Percentiles rank a stretch among this genome's conserved stretches.
phyloP scores from a whole-genome alignment of 2,329 filamentous ascomycete genomes.

The Paradendryphiella salina region DNA sequence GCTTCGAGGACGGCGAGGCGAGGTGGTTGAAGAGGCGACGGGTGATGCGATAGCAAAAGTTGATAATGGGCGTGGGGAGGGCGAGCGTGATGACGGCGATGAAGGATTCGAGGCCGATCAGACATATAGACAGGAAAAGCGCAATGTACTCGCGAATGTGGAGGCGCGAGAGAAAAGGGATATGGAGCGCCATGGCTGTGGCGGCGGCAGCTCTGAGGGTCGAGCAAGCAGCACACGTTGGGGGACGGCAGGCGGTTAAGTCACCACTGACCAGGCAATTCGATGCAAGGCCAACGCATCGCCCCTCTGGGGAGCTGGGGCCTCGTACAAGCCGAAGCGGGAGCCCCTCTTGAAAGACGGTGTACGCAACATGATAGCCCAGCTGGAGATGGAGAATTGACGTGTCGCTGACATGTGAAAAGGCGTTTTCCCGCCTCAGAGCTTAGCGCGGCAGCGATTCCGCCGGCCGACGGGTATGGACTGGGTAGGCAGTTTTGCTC shows the following conservation, averaged over 20 bases:
- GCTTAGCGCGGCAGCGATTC: slow-evolving; percentile 11
- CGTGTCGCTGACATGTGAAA: slow-evolving; percentile 28
- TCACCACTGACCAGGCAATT: neutral
- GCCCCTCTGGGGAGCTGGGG: slow-evolving; percentile 8
- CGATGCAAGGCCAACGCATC: slow-evolving; percentile 10
- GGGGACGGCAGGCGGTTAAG: slow-evolving; percentile 4
- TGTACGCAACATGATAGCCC: slow-evolving; percentile 7
- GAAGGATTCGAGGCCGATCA: slow-evolving; percentile 80
- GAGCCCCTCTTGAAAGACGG: slow-evolving; percentile 2
- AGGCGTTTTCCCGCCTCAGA: slow-evolving; percentile 8
- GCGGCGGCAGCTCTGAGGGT: slow-evolving; percentile 10
- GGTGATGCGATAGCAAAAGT: slow-evolving; percentile 79
- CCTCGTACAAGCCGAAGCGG: slow-evolving; percentile 6
- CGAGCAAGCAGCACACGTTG: too few species aligned
- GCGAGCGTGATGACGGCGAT: slow-evolving; percentile 86
- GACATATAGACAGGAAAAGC: slow-evolving; percentile 77
- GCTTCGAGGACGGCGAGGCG: slow-evolving; percentile 69
- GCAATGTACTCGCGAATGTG: slow-evolving; percentile 78
- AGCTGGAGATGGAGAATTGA: neutral
- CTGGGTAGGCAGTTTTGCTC: slow-evolving; percentile 5
- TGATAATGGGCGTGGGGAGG: slow-evolving; percentile 79
- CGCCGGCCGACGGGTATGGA: slow-evolving; percentile 3
- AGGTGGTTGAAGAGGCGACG: slow-evolving; percentile 80
- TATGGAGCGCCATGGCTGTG: slow-evolving; percentile 52
- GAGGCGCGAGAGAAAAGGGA: slow-evolving; percentile 66